Conservation (phyloP, 208 protist genomes). For the Endotrypanum monterogeii region DNA sequence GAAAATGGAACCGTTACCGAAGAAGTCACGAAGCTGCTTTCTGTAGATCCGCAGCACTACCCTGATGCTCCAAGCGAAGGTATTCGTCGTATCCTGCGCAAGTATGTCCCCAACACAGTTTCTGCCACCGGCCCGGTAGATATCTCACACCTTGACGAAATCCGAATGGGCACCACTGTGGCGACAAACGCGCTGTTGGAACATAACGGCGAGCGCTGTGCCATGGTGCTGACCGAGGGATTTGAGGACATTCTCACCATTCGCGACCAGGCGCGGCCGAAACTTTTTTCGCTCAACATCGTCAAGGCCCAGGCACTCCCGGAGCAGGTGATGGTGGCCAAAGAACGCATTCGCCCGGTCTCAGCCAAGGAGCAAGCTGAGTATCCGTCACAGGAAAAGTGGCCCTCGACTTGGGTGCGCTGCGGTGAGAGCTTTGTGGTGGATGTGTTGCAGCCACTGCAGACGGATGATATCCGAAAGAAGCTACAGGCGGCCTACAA, state of each 20-base stretch:
- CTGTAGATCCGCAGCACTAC: slow-evolving; percentile 94
- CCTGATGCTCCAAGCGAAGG: slow-evolving; percentile 95
- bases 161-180: slow-evolving; percentile 97
- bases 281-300: slow-evolving; percentile 95
- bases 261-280: slow-evolving; percentile 89
- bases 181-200: slow-evolving; percentile 97
- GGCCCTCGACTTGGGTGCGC: slow-evolving; percentile 50
- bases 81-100: slow-evolving; percentile 90
- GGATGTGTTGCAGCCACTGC: slow-evolving; percentile 63
- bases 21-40: slow-evolving; percentile 93
- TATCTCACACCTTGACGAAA: slow-evolving; percentile 79
- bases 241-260: slow-evolving; percentile 95
- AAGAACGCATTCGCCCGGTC: slow-evolving; percentile 88
- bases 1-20: slow-evolving; percentile 26
- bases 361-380: slow-evolving; percentile 36
- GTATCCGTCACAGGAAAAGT: slow-evolving; percentile 30
- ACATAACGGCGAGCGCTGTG: slow-evolving; percentile 91
- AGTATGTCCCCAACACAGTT: slow-evolving; percentile 37
- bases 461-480: slow-evolving; percentile 44
- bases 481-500: slow-evolving; percentile 58
- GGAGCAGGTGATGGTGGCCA: slow-evolving; percentile 72
- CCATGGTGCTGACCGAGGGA: slow-evolving; percentile 92
- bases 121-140: slow-evolving; percentile 53
- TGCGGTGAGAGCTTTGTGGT: slow-evolving; percentile 75
- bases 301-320: slow-evolving; percentile 89